Base-by-base conservation (phyloP, 768 basidiomycete genomes). In the Nidularia pulvinata region DNA sequence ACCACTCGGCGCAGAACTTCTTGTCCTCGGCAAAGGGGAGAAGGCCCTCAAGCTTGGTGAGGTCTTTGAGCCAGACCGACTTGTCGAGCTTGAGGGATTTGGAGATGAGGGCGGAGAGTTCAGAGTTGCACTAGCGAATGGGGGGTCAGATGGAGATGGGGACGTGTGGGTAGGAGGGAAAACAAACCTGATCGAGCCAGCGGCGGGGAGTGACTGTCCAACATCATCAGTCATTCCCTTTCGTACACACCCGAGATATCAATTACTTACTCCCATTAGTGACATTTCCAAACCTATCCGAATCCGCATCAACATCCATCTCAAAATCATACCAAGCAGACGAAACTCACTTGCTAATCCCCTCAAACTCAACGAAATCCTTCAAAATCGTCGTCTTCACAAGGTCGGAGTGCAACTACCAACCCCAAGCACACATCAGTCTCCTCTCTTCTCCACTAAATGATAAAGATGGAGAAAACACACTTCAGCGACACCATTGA, bases 401-500 rank as follows among this genome's bases (percentile, higher is more conserved):
- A 44, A 98, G 83, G 51, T 93, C 88, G 55, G 88, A 91, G 77
- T 98, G 97, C 30, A 98, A 77, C 75, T n/a, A n/a, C n/a, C n/a
- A n/a, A n/a, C n/a, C n/a, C n/a, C n/a, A n/a, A n/a, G n/a, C n/a
- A n/a, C n/a, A n/a, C n/a, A n/a, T n/a, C n/a, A n/a, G n/a, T n/a
- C n/a, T n/a, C n/a, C n/a, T n/a, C n/a, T n/a, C n/a, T n/a, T n/a
- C n/a, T n/a, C n/a, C n/a, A n/a, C n/a, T n/a, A n/a, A n/a, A n/a
- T n/a, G n/a, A n/a, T n/a, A n/a, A n/a, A n/a, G n/a, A n/a, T n/a
- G n/a, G n/a, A n/a, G n/a, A n/a, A n/a, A n/a, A n/a, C n/a, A n/a
- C n/a, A n/a, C n/a, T n/a, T 95, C 96, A 7, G 97, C 96, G 11
- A 98, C 97, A 63, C 97, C 96, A 61, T 99, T 99, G 63, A 95